These are phyloP conservation scores for Perkinsela sp. DNA, from an alignment of 208 protist species.

Conservation along the genomic window DNA sequence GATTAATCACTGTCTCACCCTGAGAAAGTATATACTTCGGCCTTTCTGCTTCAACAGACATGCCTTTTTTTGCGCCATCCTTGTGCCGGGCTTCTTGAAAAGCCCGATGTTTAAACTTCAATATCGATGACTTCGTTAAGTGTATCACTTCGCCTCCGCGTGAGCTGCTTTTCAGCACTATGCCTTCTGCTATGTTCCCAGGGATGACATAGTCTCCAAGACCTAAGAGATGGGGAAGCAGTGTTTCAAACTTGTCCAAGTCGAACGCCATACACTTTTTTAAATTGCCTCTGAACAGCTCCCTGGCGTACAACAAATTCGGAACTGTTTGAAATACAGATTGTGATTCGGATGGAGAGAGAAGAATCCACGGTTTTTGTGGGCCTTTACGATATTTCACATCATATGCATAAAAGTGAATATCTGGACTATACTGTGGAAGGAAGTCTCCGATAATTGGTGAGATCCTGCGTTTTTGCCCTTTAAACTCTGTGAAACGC, in stretches of 20 bases:
- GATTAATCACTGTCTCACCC: not conserved
- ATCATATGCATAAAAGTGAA: slow-evolving; percentile 59
- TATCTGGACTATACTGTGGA: slow-evolving; percentile 49
- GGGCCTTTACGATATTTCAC: slow-evolving; percentile 22
- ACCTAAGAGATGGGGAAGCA: slow-evolving; percentile 34
- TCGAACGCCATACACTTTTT: slow-evolving; percentile 50
- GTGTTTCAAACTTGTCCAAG: slow-evolving; percentile 50
- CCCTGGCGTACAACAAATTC: slow-evolving; percentile 23
- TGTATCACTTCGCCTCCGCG: slow-evolving; percentile 25
- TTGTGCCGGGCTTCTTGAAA: slow-evolving; percentile 17
- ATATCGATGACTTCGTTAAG: slow-evolving; percentile 16
- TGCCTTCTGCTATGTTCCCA: slow-evolving; percentile 48
- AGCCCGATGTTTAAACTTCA: slow-evolving; percentile 54
- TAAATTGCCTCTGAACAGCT: slow-evolving; percentile 35
- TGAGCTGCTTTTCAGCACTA: slow-evolving; percentile 33
- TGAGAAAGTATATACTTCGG: not conserved
- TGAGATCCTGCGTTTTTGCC: slow-evolving; percentile 11
- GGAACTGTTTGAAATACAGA: slow-evolving; percentile 31
- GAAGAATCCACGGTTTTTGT: not conserved
- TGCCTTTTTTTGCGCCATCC: not conserved
- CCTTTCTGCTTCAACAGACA: not conserved
- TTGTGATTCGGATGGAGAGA: not conserved
- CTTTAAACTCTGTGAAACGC: slow-evolving; percentile 16
- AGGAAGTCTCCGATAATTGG: slow-evolving; percentile 37
- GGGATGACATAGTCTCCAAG: slow-evolving; percentile 52